Conservation (phyloP, 306 rosid genomes). For the Echinosophora koreensis region DNA sequence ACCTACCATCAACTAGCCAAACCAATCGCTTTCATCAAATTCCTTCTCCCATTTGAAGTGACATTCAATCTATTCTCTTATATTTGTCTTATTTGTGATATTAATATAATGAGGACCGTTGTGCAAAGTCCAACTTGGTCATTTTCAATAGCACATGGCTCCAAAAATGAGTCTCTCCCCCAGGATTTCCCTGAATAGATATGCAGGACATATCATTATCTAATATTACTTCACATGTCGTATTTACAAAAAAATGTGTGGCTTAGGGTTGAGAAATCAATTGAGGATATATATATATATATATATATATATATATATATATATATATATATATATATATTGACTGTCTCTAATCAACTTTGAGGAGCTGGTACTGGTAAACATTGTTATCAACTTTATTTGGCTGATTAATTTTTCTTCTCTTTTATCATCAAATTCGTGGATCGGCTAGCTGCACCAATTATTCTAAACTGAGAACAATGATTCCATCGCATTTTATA, state of each 20-base stretch:
- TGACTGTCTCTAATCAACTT: neutral
- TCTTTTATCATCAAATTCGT: constrained; percentile 26
- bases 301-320: no score
- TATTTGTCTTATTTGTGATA: constrained; percentile 40
- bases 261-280: constrained; percentile 28
- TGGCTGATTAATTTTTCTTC: neutral
- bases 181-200: constrained; percentile 9
- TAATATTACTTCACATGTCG: neutral
- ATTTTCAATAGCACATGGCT: constrained; percentile 46
- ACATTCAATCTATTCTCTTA: constrained; percentile 14
- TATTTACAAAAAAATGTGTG: constrained; percentile 33
- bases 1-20: constrained; percentile 20
- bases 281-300: neutral
- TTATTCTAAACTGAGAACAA: constrained; percentile 31
- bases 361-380: constrained; percentile 43
- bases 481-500: constrained; percentile 29
- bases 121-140: constrained; percentile 42
- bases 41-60: constrained; percentile 45
- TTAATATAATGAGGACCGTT: constrained; percentile 42
- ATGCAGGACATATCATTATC: constrained; percentile 12
- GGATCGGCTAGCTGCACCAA: constrained; percentile 27
- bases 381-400: constrained; percentile 46
- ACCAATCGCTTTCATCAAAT: constrained; percentile 51
- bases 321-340: no score
- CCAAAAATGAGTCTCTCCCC: constrained; percentile 26